These are phyloP conservation scores for Annulohypoxylon stygium DNA, from an alignment of 495 filamentous ascomycete genomes.

Conservation along the genomic window DNA sequence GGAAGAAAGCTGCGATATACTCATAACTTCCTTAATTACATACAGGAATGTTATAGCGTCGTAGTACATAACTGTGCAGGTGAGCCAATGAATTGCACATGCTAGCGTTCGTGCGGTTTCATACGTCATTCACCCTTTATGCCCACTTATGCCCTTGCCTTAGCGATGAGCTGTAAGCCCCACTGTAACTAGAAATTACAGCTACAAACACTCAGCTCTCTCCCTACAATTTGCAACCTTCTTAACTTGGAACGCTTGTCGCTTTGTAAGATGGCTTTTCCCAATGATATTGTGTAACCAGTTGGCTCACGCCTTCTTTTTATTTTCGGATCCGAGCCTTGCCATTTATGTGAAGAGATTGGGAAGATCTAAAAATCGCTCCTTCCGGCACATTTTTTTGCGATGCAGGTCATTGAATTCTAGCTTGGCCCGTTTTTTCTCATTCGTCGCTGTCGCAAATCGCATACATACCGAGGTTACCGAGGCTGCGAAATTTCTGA, in stretches of 20 bases:
- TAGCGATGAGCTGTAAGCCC: constrained; percentile 32
- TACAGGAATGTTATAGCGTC: neutral
- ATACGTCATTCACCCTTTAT: constrained; percentile 33
- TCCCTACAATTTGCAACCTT: neutral
- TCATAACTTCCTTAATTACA: neutral
- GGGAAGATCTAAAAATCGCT: neutral
- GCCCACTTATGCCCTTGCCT: neutral
- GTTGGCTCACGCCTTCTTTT: neutral
- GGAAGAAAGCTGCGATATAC: neutral
- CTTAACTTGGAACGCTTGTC: neutral
- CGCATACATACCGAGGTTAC: constrained; percentile 37
- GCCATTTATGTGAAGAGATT: neutral
- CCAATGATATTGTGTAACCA: constrained; percentile 11
- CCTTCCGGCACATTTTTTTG: constrained; percentile 16
- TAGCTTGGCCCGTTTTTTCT: constrained; percentile 28
- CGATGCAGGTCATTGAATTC: constrained; percentile 7
- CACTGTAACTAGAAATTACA: constrained; percentile 30
- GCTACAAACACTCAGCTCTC: constrained; percentile 22
- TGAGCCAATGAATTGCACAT: constrained; percentile 32
- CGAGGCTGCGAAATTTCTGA: constrained; percentile 25
- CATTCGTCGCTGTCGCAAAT: constrained; percentile 12
- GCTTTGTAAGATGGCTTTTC: constrained; percentile 15
- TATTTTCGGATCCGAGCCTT: constrained; percentile 4
- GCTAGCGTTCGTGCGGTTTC: neutral
- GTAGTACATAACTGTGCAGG: neutral